Evolutionary conservation across 257 asterid genomes (phyloP).

Genomic region (Solanum okadae): DNA sequence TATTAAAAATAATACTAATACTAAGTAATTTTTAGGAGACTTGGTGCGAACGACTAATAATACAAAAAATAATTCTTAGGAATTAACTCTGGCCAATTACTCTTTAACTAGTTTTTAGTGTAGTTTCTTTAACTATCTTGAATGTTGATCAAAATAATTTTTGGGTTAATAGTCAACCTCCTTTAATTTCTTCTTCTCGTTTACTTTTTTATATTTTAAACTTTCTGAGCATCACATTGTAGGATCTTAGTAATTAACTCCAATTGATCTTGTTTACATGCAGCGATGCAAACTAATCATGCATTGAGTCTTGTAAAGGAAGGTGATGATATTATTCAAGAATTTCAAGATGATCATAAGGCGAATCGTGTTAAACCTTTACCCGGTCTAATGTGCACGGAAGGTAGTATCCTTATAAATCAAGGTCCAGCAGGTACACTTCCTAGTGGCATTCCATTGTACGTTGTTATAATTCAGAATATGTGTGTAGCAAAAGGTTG

Average conservation of each 20-base stretch:
- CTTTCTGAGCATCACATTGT: too few relatives aligned
- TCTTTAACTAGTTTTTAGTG: neutral
- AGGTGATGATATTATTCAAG: neutral
- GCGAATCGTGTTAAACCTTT: neutral
- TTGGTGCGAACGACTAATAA: neutral
- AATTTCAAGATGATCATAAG: neutral
- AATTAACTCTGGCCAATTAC: too few relatives aligned
- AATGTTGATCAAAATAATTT: too few relatives aligned
- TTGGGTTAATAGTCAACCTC: neutral
- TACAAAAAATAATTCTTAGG: neutral
- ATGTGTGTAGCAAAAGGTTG: neutral
- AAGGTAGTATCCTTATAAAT: neutral
- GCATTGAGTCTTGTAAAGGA: neutral
- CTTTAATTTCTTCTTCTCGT: neutral
- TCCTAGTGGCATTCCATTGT: neutral
- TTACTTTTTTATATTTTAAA: too few relatives aligned
- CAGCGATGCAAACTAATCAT: neutral
- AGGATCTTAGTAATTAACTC: rapidly evolving
- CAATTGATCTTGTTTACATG: too few relatives aligned
- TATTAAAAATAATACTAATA: too few relatives aligned
- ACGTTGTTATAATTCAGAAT: neutral
- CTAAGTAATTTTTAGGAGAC: neutral
- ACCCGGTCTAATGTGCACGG: neutral
- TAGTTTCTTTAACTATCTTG: neutral
- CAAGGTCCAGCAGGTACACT: neutral